A percentile compares a stretch with the other conserved stretches of the same genome.
Evolutionary conservation across 2,329 filamentous ascomycete genomes (phyloP).

Genomic region (Trichoderma lentiforme): DNA sequence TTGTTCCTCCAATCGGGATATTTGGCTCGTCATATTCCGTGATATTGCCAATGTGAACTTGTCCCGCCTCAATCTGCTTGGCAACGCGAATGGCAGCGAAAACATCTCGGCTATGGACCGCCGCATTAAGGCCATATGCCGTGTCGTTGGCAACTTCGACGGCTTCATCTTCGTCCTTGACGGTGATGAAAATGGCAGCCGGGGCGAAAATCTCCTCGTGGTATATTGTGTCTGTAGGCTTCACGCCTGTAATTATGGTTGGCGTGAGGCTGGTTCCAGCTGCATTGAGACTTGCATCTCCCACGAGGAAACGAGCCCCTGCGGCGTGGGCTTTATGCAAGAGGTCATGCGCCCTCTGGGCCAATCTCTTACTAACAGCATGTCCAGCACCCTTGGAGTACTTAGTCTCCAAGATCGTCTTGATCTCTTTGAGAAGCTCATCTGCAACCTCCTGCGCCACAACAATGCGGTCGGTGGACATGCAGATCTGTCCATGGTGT

Average conservation of each 20-base stretch:
- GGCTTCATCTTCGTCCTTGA: constrained; percentile 64
- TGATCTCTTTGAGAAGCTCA: not conserved
- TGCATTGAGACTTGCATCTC: constrained; percentile 24
- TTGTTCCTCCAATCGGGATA: constrained; percentile 61
- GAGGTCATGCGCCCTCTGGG: not conserved
- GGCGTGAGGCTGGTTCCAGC: constrained; percentile 35
- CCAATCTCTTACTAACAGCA: not conserved
- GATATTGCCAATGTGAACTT: constrained; percentile 61
- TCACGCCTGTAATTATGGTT: constrained; percentile 60
- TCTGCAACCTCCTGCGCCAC: constrained; percentile 22
- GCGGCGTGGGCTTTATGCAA: constrained; percentile 58
- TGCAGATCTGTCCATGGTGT: constrained; percentile 64
- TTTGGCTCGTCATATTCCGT: constrained; percentile 59
- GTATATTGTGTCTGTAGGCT: constrained; percentile 62
- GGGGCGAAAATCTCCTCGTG: constrained; percentile 71
- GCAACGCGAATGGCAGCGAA: constrained; percentile 53
- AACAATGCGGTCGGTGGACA: constrained; percentile 63
- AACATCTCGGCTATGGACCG: constrained; percentile 68
- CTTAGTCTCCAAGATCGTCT: not conserved
- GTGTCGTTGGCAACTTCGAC: constrained; percentile 74
- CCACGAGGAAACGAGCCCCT: constrained; percentile 51
- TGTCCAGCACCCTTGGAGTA: not conserved
- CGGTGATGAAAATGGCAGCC: constrained; percentile 60
- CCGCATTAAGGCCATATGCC: constrained; percentile 66
- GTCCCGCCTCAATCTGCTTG: constrained; percentile 58